Evolutionary conservation across 2,329 filamentous ascomycete genomes (phyloP).

Genomic region (Stylonectria norvegica): DNA sequence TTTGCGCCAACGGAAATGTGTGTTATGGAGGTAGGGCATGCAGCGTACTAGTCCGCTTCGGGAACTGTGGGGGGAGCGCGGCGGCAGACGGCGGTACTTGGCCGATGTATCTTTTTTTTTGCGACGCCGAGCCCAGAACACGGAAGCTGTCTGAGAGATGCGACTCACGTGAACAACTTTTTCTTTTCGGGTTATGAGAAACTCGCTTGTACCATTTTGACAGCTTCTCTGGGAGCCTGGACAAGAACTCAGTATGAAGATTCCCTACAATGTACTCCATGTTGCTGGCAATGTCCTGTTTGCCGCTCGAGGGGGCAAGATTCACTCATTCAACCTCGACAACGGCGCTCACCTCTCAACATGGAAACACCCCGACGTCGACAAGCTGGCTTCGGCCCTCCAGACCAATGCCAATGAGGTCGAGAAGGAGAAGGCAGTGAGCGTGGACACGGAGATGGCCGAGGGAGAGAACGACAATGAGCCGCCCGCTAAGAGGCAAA

Average conservation of each 20-base stretch:
- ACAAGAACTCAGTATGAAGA: conserved; percentile 34
- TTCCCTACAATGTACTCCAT: conserved; percentile 65
- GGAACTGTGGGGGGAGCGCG: conserved; percentile 10
- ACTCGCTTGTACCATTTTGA: too few species aligned
- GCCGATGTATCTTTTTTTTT: conserved; percentile 35
- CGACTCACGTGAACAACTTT: too few species aligned
- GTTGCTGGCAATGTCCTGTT: conserved; percentile 59
- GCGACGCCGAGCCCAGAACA: neutral
- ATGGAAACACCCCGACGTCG: conserved; percentile 54
- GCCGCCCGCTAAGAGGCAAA: conserved; percentile 37
- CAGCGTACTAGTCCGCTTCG: conserved; percentile 25
- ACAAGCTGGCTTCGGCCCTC: conserved; percentile 30
- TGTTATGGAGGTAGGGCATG: conserved; percentile 36
- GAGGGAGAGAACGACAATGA: conserved; percentile 24
- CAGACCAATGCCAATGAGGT: conserved; percentile 20
- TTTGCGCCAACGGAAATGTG: conserved; percentile 30
- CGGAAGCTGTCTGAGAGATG: neutral
- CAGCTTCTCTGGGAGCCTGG: too few species aligned
- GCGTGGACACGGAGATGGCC: conserved; percentile 11
- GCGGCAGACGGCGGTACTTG: conserved; percentile 25
- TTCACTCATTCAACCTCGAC: conserved; percentile 64
- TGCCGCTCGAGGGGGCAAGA: conserved; percentile 68
- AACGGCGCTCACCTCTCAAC: conserved; percentile 56
- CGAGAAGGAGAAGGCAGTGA: conserved; percentile 3
- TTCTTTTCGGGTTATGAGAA: too few species aligned